These are phyloP conservation scores for Boletus sp. DNA, from an alignment of 768 basidiomycete species.

Conservation along the genomic window DNA sequence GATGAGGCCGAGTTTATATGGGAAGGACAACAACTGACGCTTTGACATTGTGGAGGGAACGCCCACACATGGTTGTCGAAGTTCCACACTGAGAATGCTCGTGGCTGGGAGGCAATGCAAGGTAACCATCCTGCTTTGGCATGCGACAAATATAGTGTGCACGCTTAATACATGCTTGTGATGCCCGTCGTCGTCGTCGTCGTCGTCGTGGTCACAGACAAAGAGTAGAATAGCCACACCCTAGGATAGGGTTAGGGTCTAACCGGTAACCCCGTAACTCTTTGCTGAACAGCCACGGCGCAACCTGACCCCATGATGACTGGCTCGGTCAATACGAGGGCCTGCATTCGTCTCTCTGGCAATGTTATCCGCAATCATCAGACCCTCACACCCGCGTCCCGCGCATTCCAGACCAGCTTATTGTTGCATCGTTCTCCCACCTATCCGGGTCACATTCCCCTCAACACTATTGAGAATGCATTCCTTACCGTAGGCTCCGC, in stretches of 20 bases:
- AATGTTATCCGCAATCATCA: background rate
- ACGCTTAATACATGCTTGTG: background rate
- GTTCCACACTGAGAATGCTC: constrained; percentile 14
- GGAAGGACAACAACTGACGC: constrained; percentile 10
- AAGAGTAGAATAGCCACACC: constrained; percentile 3
- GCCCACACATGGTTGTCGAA: constrained; percentile 20
- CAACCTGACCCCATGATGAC: background rate
- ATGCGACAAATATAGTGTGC: background rate
- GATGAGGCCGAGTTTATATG: constrained; percentile 16
- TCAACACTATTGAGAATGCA: constrained; percentile 78
- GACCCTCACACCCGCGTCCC: constrained; percentile 1
- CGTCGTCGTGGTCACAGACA: background rate
- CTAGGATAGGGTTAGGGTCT: constrained; percentile 20
- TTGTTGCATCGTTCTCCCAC: constrained; percentile 36
- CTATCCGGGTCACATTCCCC: constrained; percentile 78
- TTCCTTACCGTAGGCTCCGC: constrained; percentile 86
- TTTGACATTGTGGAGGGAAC: constrained; percentile 23
- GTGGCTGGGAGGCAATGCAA: constrained; percentile 17
- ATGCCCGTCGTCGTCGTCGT: background rate
- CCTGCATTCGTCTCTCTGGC: background rate
- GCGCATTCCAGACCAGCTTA: constrained; percentile 12
- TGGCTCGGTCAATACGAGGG: background rate
- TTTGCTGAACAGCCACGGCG: background rate
- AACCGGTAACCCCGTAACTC: no score
- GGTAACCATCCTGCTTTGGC: background rate